Base-by-base conservation (phyloP, 2,329 filamentous ascomycete species). In the Falciphora oryzae region DNA sequence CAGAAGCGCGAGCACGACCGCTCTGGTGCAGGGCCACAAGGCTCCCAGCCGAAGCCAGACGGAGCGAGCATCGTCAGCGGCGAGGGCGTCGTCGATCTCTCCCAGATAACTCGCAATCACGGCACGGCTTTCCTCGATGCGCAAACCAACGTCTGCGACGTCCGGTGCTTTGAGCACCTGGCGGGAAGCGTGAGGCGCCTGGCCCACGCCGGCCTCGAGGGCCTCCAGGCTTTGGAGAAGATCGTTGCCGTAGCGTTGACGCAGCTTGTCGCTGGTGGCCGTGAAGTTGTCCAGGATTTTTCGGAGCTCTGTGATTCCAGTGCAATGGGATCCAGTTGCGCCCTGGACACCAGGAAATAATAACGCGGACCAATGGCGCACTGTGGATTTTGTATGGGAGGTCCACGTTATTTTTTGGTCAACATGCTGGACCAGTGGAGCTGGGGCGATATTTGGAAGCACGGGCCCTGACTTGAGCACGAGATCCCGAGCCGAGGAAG, bases 71-170 rank as follows among this genome's bases (percentile, higher is more conserved):
- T 82, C 2, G 80, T 66, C 1, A 72, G 75, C 0, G 84, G 84
- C 78, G 79, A 83, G 0, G 84, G 70, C 0, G 0, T 69, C 31
- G 11, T 71, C 65, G 0, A 84, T 75, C 82, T 81, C 84, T 5
- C 53, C 14, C 53, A 57, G 18, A 57, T 57, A 4, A 13, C 14
- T 14, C 25, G 53, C 53, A 14, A 57, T 13, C 25, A 57, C 22
- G 14, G 2, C 5, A 8, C 53, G 53, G 53, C 6, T 5, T 27
- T 25, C 7, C 25, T 57, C 53, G 6, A 57, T 57, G 53, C 53
- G 7, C 53, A 5, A 2, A 57, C 18, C 25, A 14, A 57, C 4
- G 53, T 14, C 25, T 57, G 53, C 53, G 18, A 14, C 53, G 14
- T 4, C 18, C 18, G 53, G 53, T 57, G 53, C 53, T 57, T 57